These are phyloP conservation scores for Rehmannia glutinosa DNA, from an alignment of 257 asterid genomes.

Conservation along the genomic window DNA sequence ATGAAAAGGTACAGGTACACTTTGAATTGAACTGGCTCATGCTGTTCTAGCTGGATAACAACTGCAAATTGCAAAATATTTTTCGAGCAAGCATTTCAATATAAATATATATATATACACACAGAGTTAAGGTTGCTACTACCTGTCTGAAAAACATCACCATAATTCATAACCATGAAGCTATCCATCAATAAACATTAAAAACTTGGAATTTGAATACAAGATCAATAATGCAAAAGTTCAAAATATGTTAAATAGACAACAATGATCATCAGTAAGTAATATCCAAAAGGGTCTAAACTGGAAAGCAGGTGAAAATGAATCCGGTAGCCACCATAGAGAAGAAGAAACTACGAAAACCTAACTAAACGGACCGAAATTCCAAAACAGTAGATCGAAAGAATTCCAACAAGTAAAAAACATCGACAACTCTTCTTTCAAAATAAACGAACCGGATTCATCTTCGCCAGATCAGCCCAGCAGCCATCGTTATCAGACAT, in stretches of 20 bases:
- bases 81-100: too few species aligned
- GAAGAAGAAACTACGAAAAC: slow-evolving; percentile 21
- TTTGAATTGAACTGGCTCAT: too few species aligned
- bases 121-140: too few species aligned
- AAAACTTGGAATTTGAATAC: neutral
- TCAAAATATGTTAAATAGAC: neutral
- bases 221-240: neutral
- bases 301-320: slow-evolving; percentile 22
- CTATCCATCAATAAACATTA: neutral
- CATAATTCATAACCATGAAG: too few species aligned
- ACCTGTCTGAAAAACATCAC: too few species aligned
- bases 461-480: slow-evolving; percentile 42
- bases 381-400: neutral
- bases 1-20: too few species aligned
- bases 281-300: neutral
- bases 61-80: too few species aligned
- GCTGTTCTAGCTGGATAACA: too few species aligned
- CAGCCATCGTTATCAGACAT: neutral
- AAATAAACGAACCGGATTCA: slow-evolving; percentile 63
- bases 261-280: neutral
- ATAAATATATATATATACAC: too few species aligned
- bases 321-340: slow-evolving; percentile 30
- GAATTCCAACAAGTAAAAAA: slow-evolving; percentile 13
- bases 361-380: slow-evolving; percentile 14
- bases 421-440: slow-evolving; percentile 22